Percentiles rank a stretch among this genome's conserved stretches.
Evolutionary conservation across 2,329 filamentous ascomycete species (phyloP).

Genomic region (Colletotrichum brevisporum): DNA sequence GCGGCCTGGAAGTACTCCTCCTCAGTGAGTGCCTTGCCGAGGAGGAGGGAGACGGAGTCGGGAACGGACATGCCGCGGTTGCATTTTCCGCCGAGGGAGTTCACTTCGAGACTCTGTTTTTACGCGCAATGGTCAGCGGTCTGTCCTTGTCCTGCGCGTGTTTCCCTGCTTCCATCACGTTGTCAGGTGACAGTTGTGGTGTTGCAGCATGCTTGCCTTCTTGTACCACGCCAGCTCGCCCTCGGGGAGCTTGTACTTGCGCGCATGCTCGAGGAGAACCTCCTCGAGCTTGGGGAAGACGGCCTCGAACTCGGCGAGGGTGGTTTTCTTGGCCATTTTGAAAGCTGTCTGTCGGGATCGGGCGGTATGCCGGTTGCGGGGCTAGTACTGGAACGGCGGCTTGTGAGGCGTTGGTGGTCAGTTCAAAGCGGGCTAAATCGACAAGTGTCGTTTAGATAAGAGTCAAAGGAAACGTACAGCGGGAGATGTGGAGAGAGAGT

Average conservation of each 20-base stretch:
- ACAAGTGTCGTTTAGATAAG: background rate
- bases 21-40: conserved; percentile 77
- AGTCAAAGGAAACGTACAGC: background rate
- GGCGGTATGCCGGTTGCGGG: conserved; percentile 11
- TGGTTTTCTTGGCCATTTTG: conserved; percentile 78
- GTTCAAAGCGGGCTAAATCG: background rate
- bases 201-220: conserved; percentile 67
- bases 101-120: conserved; percentile 82
- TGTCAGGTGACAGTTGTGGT: background rate
- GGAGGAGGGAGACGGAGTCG: conserved; percentile 87
- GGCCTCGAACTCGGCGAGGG: conserved; percentile 88
- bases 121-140: conserved; percentile 5
- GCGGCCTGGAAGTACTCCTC: conserved; percentile 91
- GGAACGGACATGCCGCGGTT: conserved; percentile 99
- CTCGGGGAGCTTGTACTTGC: conserved; percentile 85
- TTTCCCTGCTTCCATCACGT: no score
- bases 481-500: background rate
- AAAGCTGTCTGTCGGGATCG: conserved; percentile 34
- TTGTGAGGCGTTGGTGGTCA: conserved; percentile 21
- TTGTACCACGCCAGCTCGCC: conserved; percentile 90
- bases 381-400: background rate
- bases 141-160: background rate
- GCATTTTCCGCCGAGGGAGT: conserved; percentile 95
- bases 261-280: conserved; percentile 83
- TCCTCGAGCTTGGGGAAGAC: conserved; percentile 90